Conservation (phyloP, 2,329 filamentous ascomycete genomes). For the Lizonia empirigonia region DNA sequence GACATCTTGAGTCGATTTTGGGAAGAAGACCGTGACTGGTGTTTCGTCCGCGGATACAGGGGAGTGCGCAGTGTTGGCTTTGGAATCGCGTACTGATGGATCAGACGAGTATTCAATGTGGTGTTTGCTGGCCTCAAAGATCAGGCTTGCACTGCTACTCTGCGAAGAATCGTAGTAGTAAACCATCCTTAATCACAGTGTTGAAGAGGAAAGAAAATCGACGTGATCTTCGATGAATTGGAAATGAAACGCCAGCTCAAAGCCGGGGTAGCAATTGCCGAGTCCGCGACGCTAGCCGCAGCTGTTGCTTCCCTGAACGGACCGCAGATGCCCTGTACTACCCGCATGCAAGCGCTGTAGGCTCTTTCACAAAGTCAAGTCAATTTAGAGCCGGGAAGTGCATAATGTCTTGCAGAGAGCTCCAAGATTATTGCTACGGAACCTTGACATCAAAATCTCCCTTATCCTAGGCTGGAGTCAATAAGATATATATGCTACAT, state of each 20-base stretch:
- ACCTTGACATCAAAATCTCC: not conserved
- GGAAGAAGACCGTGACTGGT: conserved; percentile 70
- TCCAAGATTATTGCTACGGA: not conserved
- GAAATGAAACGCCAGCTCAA: not conserved
- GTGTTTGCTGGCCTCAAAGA: not conserved
- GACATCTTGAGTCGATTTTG: conserved; percentile 76
- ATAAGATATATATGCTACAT: conserved; percentile 9
- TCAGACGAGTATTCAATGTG: conserved; percentile 18
- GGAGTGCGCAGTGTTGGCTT: conserved; percentile 35
- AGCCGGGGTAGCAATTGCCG: not conserved
- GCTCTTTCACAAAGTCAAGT: too few relatives aligned
- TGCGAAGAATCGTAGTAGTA: conserved; percentile 3
- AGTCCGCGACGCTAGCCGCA: conserved; percentile 1
- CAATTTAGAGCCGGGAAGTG: not conserved
- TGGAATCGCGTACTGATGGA: conserved; percentile 12
- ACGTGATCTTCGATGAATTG: not conserved
- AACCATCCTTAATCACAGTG: not conserved
- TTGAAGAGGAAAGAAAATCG: not conserved
- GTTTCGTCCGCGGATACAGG: conserved; percentile 36
- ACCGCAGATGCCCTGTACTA: not conserved
- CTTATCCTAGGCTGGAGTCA: not conserved
- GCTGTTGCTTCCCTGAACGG: not conserved
- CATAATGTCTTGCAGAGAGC: too few relatives aligned
- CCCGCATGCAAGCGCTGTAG: not conserved
- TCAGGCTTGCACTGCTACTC: not conserved